Conservation (phyloP, 805 yeast genomes). For the Saccharomycopsis schoenii region DNA sequence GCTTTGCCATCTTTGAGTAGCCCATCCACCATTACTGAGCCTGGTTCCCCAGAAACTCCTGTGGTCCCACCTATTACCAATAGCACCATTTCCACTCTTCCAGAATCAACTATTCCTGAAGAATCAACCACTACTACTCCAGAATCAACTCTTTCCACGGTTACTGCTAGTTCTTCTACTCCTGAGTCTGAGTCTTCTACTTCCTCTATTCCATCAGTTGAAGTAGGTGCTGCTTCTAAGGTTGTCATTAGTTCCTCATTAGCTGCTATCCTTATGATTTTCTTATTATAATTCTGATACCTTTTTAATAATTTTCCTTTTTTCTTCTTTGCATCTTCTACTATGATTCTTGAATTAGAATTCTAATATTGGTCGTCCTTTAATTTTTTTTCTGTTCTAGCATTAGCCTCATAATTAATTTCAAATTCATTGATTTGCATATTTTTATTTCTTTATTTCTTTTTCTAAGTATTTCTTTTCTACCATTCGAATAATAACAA, state of each 20-base stretch:
- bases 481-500: too few species aligned
- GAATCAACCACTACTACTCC: conserved; percentile 1
- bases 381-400: neutral
- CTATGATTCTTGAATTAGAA: too few species aligned
- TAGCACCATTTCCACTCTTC: neutral
- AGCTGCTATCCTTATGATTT: neutral
- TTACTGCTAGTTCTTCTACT: conserved; percentile 8
- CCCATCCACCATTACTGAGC: neutral
- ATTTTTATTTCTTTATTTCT: too few species aligned
- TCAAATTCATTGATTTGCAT: too few species aligned
- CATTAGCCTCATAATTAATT: neutral
- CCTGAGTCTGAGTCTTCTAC: conserved; percentile 4
- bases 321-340: neutral
- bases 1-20: neutral
- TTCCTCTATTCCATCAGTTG: neutral
- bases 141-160: conserved; percentile 7
- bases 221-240: conserved; percentile 2
- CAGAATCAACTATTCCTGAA: neutral
- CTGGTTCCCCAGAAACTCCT: neutral
- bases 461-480: too few species aligned
- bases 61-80: neutral
- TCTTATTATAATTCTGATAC: neutral
- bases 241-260: conserved; percentile 1
- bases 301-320: neutral
- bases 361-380: neutral